phyloP scores from a whole-genome alignment of 1,284 basidiomycete genomes.

The Ceratobasidium sp. region DNA sequence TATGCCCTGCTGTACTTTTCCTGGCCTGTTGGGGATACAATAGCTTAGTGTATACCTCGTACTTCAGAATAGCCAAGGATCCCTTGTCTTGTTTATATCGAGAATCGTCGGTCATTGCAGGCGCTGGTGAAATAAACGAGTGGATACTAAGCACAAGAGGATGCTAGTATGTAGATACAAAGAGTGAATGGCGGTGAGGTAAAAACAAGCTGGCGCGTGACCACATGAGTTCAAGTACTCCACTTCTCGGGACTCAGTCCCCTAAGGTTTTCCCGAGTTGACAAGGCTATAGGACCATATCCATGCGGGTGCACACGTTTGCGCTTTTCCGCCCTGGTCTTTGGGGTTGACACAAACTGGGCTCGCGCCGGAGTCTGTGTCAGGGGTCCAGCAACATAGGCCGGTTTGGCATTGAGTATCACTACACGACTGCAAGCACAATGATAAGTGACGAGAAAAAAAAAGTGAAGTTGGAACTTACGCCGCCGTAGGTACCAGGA shows the following conservation, averaged over 20 bases:
- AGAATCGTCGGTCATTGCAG: neutral
- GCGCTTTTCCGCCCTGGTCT: neutral
- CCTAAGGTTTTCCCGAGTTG: neutral
- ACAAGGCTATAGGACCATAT: constrained; percentile 10
- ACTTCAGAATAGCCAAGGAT: neutral
- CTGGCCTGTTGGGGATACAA: no score
- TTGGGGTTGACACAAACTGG: neutral
- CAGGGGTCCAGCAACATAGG: neutral
- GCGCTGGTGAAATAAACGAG: neutral
- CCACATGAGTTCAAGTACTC: neutral
- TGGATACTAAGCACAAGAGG: constrained; percentile 3
- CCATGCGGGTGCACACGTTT: neutral
- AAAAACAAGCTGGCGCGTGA: neutral
- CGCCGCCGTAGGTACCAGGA: neutral
- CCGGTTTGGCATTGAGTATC: neutral
- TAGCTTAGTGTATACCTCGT: neutral
- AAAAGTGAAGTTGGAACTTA: neutral
- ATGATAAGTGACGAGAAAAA: neutral
- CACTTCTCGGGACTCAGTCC: neutral
- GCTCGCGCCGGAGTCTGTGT: neutral
- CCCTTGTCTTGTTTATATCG: neutral
- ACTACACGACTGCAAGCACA: neutral
- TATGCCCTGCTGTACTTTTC: no score
- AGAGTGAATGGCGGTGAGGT: neutral
- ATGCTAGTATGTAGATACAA: neutral